A percentile compares a stretch with the other conserved stretches of the same genome.
Evolutionary conservation across 2,329 filamentous ascomycete genomes (phyloP).

Genomic region (Exophiala sp.): DNA sequence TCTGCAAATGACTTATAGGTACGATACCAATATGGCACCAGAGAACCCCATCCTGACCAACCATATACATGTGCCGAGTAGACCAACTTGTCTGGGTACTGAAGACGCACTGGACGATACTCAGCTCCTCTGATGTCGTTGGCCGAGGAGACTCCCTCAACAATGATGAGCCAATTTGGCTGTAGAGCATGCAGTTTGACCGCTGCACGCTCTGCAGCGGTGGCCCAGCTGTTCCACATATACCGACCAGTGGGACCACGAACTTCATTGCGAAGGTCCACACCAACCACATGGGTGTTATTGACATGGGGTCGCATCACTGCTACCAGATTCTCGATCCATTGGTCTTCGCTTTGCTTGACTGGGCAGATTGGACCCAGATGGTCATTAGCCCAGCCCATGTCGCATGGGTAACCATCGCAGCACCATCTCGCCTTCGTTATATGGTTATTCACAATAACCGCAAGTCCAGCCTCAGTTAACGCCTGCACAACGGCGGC

Average conservation of each 20-base stretch:
- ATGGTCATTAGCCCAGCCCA: constrained; percentile 64
- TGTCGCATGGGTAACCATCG: constrained; percentile 64
- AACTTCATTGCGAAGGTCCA: constrained; percentile 66
- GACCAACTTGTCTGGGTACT: constrained; percentile 55
- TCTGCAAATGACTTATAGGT: constrained; percentile 60
- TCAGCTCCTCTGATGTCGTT: constrained; percentile 61
- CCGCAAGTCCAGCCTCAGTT: constrained; percentile 60
- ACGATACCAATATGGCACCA: constrained; percentile 58
- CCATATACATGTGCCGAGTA: constrained; percentile 67
- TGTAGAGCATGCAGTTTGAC: constrained; percentile 60
- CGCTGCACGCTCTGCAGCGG: constrained; percentile 61
- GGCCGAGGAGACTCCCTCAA: constrained; percentile 65
- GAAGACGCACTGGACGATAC: constrained; percentile 56
- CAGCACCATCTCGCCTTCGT: constrained; percentile 68
- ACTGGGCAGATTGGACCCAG: constrained; percentile 59
- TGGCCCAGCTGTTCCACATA: constrained; percentile 62
- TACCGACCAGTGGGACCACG: constrained; percentile 67
- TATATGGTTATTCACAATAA: constrained; percentile 69
- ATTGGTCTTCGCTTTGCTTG: constrained; percentile 61
- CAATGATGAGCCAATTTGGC: constrained; percentile 62
- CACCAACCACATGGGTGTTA: constrained; percentile 63
- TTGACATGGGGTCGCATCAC: constrained; percentile 58
- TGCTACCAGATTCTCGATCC: constrained; percentile 63
- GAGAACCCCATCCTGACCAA: constrained; percentile 67
- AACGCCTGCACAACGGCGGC: constrained; percentile 57